These are phyloP conservation scores for Saccharomycopsis microspora DNA, from an alignment of 805 yeast species.

Conservation along the genomic window DNA sequence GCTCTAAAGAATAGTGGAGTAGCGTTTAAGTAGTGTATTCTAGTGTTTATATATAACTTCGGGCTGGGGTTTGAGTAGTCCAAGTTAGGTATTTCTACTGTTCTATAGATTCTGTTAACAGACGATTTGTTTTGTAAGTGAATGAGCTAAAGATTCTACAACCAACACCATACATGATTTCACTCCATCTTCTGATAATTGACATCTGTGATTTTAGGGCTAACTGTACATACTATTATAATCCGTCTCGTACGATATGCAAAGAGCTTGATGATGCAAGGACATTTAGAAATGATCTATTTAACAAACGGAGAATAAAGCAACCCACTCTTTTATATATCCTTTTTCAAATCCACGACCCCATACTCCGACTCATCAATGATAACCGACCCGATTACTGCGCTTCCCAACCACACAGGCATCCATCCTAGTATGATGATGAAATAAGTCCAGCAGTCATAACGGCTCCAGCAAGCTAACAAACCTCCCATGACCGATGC, in stretches of 20 bases:
- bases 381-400: constrained; percentile 12
- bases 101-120: not conserved
- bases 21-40: not conserved
- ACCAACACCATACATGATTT: too few species aligned
- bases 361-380: constrained; percentile 14
- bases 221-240: too few species aligned
- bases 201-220: too few species aligned
- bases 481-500: constrained; percentile 36
- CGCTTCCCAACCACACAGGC: constrained; percentile 59
- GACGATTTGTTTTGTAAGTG: not conserved
- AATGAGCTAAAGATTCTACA: not conserved
- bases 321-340: not conserved
- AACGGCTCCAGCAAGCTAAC: constrained; percentile 49
- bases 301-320: too few species aligned
- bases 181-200: too few species aligned
- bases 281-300: too few species aligned
- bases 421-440: constrained; percentile 66
- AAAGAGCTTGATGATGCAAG: too few species aligned
- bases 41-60: not conserved
- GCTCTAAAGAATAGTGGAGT: constrained; percentile 11
- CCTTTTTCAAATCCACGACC: constrained; percentile 5
- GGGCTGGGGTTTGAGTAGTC: not conserved
- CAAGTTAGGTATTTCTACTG: not conserved
- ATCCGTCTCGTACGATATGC: not conserved
- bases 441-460: constrained; percentile 82